Conservation (phyloP, 2,329 filamentous ascomycete genomes). For the Pestalotiopsis sp. region DNA sequence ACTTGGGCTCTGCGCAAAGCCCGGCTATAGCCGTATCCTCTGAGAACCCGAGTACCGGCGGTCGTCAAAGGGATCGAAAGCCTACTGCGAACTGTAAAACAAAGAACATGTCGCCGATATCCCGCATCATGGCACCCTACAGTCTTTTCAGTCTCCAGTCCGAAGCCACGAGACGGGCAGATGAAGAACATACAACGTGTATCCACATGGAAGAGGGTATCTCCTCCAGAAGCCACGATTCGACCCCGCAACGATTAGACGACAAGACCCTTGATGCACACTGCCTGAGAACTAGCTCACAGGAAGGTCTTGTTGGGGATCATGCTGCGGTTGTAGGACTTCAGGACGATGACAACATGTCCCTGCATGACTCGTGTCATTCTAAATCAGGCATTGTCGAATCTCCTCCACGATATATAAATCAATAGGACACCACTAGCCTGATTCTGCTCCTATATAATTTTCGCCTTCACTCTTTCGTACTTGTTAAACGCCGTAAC, state of each 20-base stretch:
- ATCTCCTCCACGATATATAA: not conserved
- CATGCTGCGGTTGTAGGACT: not conserved
- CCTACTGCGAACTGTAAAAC: no score
- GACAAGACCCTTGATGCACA: not conserved
- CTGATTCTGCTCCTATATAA: not conserved
- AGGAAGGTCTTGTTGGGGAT: not conserved
- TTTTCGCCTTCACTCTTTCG: not conserved
- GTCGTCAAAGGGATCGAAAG: not conserved
- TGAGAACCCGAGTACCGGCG: not conserved
- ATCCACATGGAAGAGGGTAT: not conserved
- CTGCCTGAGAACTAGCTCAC: not conserved
- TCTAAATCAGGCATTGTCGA: not conserved
- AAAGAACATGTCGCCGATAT: not conserved
- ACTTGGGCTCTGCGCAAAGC: not conserved
- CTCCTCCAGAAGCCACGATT: not conserved
- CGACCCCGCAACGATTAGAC: not conserved
- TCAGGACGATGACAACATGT: not conserved
- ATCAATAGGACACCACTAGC: not conserved
- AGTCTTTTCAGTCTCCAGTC: not conserved
- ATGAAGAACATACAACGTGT: not conserved
- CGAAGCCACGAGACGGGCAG: not conserved
- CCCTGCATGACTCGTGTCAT: not conserved
- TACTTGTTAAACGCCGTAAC: not conserved
- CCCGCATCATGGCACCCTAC: not conserved
- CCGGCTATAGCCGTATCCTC: not conserved